Conservation (phyloP, 352 stramenopile genomes). For the Blastocystis sp. region DNA sequence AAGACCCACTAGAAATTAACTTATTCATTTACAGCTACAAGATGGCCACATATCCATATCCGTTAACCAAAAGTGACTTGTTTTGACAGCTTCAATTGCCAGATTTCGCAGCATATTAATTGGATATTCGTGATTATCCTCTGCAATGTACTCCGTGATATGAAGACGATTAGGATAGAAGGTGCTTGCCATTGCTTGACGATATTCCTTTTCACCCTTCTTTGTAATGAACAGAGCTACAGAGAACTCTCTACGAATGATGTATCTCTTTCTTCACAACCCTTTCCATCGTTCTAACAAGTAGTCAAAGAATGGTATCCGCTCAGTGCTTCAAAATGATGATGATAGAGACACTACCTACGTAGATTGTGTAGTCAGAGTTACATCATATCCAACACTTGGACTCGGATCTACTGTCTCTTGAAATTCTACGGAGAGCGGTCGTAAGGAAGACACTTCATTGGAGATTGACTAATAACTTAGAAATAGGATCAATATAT, state of each 20-base stretch:
- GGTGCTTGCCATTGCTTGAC: not conserved
- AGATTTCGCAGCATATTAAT: conserved; percentile 68
- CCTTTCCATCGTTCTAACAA: conserved; percentile 11
- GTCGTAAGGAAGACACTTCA: too few relatives aligned
- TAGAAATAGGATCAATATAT: too few relatives aligned
- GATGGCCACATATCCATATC: conserved; percentile 69
- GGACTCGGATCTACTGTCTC: too few relatives aligned
- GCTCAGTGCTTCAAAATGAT: not conserved
- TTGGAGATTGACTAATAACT: too few relatives aligned
- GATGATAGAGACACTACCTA: not conserved
- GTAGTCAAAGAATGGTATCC: not conserved
- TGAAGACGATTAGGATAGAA: not conserved
- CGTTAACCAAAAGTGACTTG: conserved; percentile 60
- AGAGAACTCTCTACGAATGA: conserved; percentile 19
- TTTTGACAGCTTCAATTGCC: conserved; percentile 45
- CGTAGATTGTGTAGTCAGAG: conserved; percentile 40
- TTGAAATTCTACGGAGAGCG: too few relatives aligned
- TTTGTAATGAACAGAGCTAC: conserved; percentile 8
- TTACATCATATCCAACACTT: conserved; percentile 12
- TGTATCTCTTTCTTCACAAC: not conserved
- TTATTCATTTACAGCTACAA: not conserved
- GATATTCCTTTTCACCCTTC: not conserved
- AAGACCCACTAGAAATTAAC: conserved; percentile 12
- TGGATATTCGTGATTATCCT: not conserved
- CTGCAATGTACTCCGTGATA: not conserved